phyloP scores from a whole-genome alignment of 2,329 filamentous ascomycete species.

The Penicillium sclerotiorum region DNA sequence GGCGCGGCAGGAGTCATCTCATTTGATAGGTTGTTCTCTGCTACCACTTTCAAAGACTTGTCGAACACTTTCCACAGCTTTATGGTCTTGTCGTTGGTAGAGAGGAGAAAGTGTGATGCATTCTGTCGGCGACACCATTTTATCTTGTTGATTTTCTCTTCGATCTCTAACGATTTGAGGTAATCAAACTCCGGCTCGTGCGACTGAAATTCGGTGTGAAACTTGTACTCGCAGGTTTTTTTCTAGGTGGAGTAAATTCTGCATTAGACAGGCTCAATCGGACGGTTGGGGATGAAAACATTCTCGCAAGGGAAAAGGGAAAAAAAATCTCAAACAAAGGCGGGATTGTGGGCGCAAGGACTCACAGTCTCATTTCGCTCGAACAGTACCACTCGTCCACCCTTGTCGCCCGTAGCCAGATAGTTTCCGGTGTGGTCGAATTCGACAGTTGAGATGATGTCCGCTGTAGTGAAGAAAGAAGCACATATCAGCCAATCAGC shows the following conservation, averaged over 20 bases:
- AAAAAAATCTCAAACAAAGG: too few species aligned
- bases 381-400: constrained; percentile 55
- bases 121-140: constrained; percentile 99
- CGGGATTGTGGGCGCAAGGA: constrained; percentile 5
- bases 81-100: constrained; percentile 99
- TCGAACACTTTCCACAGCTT: constrained; percentile 99
- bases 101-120: constrained; percentile 95
- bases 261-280: not conserved
- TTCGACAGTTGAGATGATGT: constrained; percentile 57
- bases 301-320: not conserved
- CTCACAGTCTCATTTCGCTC: constrained; percentile 86
- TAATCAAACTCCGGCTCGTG: constrained; percentile 99
- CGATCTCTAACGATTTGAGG: constrained; percentile 97
- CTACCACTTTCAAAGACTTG: constrained; percentile 97
- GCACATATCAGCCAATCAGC: constrained; percentile 12
- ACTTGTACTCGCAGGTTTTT: constrained; percentile 99
- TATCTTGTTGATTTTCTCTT: constrained; percentile 99
- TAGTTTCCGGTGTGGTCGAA: constrained; percentile 58
- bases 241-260: constrained; percentile 63
- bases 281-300: not conserved
- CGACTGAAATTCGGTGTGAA: constrained; percentile 99
- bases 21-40: constrained; percentile 96
- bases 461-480: constrained; percentile 41
- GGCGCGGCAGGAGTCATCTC: constrained; percentile 78
- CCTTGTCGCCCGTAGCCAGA: constrained; percentile 56